Conservation (phyloP, 768 basidiomycete genomes). For the Aureoboletus auriporus region DNA sequence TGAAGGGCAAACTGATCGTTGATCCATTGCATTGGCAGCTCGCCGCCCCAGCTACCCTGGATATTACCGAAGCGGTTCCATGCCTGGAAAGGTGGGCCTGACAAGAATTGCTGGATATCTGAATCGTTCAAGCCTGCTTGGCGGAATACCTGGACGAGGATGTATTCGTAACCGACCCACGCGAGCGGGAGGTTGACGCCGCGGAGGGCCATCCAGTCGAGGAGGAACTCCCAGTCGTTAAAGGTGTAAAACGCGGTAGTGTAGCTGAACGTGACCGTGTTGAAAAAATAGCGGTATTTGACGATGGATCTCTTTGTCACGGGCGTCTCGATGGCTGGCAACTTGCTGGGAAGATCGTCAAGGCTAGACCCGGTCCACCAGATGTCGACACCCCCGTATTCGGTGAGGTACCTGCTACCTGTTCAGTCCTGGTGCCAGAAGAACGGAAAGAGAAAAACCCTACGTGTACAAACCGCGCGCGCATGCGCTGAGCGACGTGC, state of each 20-base stretch:
- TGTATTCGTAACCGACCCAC: conserved; percentile 39
- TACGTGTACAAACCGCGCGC: conserved; percentile 38
- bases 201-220: conserved; percentile 40
- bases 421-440: background rate
- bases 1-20: conserved; percentile 35
- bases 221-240: conserved; percentile 35
- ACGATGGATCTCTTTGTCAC: conserved; percentile 33
- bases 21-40: conserved; percentile 35
- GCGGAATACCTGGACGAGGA: conserved; percentile 33
- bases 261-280: conserved; percentile 41
- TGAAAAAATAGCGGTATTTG: conserved; percentile 39
- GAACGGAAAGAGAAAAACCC: conserved; percentile 3
- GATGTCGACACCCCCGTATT: conserved; percentile 36
- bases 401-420: conserved; percentile 31
- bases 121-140: conserved; percentile 35
- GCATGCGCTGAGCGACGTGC: conserved; percentile 35
- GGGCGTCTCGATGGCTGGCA: conserved; percentile 30
- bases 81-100: conserved; percentile 38
- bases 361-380: conserved; percentile 43
- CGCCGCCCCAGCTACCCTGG: conserved; percentile 37
- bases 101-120: conserved; percentile 33
- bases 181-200: conserved; percentile 41
- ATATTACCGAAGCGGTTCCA: conserved; percentile 45
- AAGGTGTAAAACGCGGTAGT: conserved; percentile 39
- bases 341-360: conserved; percentile 22